Conservation (phyloP, 2,329 filamentous ascomycete species). For the Aspergillus vadensis region DNA sequence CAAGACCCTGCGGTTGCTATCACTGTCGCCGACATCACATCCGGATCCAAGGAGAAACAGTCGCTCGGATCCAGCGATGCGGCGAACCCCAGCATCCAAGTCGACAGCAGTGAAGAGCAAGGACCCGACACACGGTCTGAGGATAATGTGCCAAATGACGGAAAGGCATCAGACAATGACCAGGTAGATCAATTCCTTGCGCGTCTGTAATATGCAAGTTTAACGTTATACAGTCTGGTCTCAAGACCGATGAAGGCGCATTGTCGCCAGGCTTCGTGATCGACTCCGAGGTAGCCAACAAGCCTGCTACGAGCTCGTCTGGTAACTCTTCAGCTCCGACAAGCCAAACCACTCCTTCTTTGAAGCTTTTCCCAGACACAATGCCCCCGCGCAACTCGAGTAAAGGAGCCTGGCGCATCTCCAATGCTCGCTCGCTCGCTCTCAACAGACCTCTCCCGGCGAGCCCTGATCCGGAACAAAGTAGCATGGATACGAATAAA, state of each 20-base stretch:
- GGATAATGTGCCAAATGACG: not conserved
- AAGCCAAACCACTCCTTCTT: constrained; percentile 20
- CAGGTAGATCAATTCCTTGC: constrained; percentile 4
- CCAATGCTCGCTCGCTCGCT: constrained; percentile 16
- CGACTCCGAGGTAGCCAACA: not conserved
- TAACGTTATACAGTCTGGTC: constrained; percentile 13
- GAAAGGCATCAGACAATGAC: not conserved
- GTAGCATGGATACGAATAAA: not conserved
- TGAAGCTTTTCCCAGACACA: constrained; percentile 40
- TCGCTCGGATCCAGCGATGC: not conserved
- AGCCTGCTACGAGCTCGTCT: constrained; percentile 13
- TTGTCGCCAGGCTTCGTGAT: constrained; percentile 6
- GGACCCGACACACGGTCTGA: not conserved
- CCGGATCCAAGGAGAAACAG: not conserved
- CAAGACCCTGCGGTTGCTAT: not conserved
- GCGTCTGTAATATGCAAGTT: not conserved
- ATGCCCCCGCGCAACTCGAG: constrained; percentile 36
- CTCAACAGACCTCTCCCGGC: constrained; percentile 14
- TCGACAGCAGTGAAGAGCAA: not conserved
- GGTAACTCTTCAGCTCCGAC: constrained; percentile 13
- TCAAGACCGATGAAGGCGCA: not conserved
- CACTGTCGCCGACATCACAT: not conserved
- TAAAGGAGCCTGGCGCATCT: constrained; percentile 29
- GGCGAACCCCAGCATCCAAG: not conserved
- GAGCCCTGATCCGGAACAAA: constrained; percentile 1